Evolutionary conservation across 139 green algal species (phyloP), one percentile per base, ranked within the genome.

Genomic region (Chlamydomonas sp.): DNA sequence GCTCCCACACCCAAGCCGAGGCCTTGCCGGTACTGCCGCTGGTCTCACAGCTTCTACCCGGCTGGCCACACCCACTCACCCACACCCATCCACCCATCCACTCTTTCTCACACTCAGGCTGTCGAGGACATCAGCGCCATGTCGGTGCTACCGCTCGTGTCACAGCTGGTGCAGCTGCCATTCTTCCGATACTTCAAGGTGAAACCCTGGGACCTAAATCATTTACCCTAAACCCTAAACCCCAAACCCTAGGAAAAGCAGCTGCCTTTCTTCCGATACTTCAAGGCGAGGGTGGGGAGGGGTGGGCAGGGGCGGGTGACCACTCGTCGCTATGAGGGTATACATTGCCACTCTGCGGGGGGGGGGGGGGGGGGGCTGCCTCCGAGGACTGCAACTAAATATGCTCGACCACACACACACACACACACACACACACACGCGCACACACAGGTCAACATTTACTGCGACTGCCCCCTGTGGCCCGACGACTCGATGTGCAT

Each of bases 171-270:
- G 13, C 67, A 81, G 43, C 91, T 82, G 30, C 77, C 90, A 3
- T 97, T 95, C 78, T 95, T 97, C 74, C 76, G 87, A 0, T 97
- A 93, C 71, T 97, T 97, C 83, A 96, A 96, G 80, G 65, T 71
- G 47, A n/a, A 47, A 28, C 24, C 39, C 13, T 13, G 13, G 39
- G 39, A 50, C 39, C 10, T 8, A 50, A 50, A 8, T 50, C 10
- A 50, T 13, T 50, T 8, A 8, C 39, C 10, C 39, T 50, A 8
- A 50, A 50, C 39, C 10, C 39, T n/a, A 8, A 8, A 50, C 39
- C n/a, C n/a, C n/a, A n/a, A n/a, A n/a, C n/a, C n/a, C n/a, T n/a
- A n/a, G n/a, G n/a, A n/a, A n/a, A n/a, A n/a, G 13, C 67, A 81
- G 43, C 91, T 82, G 30, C 77, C 90, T 3, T 97, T 95, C 78